Base-by-base conservation (phyloP, 2,329 filamentous ascomycete genomes). In the Diplodia intermedia region DNA sequence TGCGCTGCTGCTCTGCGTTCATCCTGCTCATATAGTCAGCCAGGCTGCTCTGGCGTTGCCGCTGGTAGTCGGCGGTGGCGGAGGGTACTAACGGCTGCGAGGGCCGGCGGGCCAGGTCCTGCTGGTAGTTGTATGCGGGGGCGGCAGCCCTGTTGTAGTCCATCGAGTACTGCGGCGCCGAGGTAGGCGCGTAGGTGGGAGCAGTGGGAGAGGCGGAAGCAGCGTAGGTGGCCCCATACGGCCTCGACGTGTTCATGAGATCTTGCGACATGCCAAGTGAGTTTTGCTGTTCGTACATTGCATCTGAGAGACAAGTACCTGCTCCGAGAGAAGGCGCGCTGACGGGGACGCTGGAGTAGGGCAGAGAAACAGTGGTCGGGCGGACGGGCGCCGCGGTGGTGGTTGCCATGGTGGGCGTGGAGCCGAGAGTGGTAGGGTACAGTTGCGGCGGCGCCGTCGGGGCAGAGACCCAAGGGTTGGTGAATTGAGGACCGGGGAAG, bases 81-180 rank as follows among this genome's bases (percentile, higher is more conserved):
- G 87, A 86, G 75, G 82, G 79, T 81, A 91, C 90, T 90, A 86
- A 96, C 91, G 91, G 87, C 81, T 95, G 92, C 73, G 93, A 94
- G 75, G 92, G 89, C 79, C 92, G 90, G 81, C 93, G 84, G 75
- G 85, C 81, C 55, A 67, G 53, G 76, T 84, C 81, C 85, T 78
- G 87, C 76, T 78, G 86, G 82, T 78, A 88, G 80, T 74, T 85
- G 81, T 80, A 81, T 87, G 83, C 80, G 77, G 76, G 82, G 87
- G 83, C 80, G 76, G 76, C 82, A 33, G 50, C 55, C 53, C 67
- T 7, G 77, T 74, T 79, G 77, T 95, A 96, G 70, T 90, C 91
- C 77, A 95, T 84, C 68, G 89, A 84, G 71, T 94, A 91, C 79
- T 94, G 96, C 9, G 89, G 87, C 71, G 86, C 87, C 69, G 87